These are phyloP conservation scores for Francoa sonchifolia DNA, from an alignment of 441 rosid genomes.

Conservation along the genomic window DNA sequence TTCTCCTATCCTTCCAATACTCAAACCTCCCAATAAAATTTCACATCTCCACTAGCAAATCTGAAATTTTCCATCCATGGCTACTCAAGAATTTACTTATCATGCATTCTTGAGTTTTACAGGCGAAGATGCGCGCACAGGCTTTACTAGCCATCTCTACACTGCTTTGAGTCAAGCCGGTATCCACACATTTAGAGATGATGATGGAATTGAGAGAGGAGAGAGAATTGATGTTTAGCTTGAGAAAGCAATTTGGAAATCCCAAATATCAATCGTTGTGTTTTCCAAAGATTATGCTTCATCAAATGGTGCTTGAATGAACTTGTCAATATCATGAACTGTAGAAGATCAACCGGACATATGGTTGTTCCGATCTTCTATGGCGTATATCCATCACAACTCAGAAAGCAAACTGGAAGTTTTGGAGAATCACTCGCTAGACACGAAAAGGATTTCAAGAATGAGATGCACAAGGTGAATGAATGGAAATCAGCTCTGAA, in stretches of 20 bases:
- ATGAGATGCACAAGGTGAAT: not conserved
- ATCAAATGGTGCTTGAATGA: not conserved
- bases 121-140: not conserved
- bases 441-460: not conserved
- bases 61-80: no score
- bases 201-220: not conserved
- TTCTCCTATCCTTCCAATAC: no score
- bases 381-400: not conserved
- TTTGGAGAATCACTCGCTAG: not conserved
- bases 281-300: conserved; percentile 5
- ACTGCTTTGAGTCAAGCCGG: not conserved
- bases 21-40: no score
- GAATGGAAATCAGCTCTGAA: conserved; percentile 1
- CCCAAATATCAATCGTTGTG: not conserved
- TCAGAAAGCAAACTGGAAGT: not conserved
- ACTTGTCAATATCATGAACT: conserved; percentile 1
- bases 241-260: not conserved
- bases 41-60: no score
- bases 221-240: not conserved
- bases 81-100: no score
- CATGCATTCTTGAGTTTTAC: no score
- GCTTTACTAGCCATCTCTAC: conserved; percentile 1
- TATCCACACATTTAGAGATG: not conserved
- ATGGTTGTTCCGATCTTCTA: conserved; percentile 3
- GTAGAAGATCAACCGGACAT: not conserved